phyloP scores from a whole-genome alignment of 108 stramenopile species.

The Stephanodiscus triporus region DNA sequence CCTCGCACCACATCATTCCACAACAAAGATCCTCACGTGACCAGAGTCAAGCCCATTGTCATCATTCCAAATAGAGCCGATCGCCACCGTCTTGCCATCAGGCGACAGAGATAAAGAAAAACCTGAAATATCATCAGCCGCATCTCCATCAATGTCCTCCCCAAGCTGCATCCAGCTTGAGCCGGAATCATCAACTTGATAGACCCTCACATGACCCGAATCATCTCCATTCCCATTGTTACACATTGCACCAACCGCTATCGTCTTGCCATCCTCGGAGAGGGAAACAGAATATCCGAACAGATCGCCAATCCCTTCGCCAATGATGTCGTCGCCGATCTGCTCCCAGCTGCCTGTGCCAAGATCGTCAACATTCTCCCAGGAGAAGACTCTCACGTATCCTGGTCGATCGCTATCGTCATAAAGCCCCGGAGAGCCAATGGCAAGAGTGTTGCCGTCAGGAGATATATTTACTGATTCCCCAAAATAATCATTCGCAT shows the following conservation, averaged over 20 bases:
- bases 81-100: slow-evolving; percentile 16
- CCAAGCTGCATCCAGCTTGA: neutral
- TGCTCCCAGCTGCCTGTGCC: slow-evolving; percentile 11
- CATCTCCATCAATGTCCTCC: slow-evolving; percentile 2
- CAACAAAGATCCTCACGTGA: too few species aligned
- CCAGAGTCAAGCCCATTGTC: too few species aligned
- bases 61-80: slow-evolving; percentile 9
- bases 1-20: too few species aligned
- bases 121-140: neutral
- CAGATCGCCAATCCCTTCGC: neutral
- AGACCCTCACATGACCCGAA: slow-evolving; percentile 2
- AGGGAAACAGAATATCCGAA: slow-evolving; percentile 16
- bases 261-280: slow-evolving; percentile 20
- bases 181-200: neutral
- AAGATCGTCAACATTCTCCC: neutral
- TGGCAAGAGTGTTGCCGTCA: slow-evolving; percentile 15
- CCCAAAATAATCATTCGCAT: neutral
- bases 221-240: slow-evolving; percentile 7
- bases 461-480: neutral
- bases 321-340: slow-evolving; percentile 23
- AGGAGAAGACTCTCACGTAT: neutral
- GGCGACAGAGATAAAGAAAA: slow-evolving; percentile 3
- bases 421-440: neutral
- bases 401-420: neutral
- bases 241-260: neutral